phyloP scores from a whole-genome alignment of 228 moss, liverwort and hornwort genomes.

The Sphagnum magellanicum region DNA sequence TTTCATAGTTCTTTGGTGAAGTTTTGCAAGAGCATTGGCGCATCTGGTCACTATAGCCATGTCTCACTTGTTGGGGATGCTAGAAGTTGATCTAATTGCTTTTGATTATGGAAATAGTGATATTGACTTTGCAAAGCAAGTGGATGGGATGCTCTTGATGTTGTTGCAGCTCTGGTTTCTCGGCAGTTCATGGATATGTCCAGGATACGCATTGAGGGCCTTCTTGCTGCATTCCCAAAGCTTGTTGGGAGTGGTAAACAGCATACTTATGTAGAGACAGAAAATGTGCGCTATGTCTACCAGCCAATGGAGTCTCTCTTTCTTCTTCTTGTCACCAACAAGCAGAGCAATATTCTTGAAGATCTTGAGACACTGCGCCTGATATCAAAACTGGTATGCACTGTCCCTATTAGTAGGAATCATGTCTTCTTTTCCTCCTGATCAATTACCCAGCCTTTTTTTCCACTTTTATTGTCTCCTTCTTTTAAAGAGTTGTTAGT shows the following conservation, averaged over 20 bases:
- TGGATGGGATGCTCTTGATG: background rate
- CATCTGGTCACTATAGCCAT: too few relatives aligned
- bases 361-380: constrained; percentile 94
- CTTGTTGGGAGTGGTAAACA: constrained; percentile 97
- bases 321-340: constrained; percentile 94
- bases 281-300: constrained; percentile 96
- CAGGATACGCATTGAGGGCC: constrained; percentile 92
- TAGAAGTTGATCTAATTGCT: too few relatives aligned
- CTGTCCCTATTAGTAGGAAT: too few relatives aligned
- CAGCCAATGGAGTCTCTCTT: constrained; percentile 98
- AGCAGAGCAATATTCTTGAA: constrained; percentile 98
- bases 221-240: constrained; percentile 97
- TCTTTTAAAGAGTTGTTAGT: too few relatives aligned
- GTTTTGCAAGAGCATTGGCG: too few relatives aligned
- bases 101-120: too few relatives aligned
- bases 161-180: constrained; percentile 92
- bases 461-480: too few relatives aligned
- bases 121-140: too few relatives aligned
- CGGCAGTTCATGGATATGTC: constrained; percentile 99
- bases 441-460: too few relatives aligned
- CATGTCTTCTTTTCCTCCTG: too few relatives aligned
- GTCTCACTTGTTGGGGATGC: too few relatives aligned
- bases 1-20: too few relatives aligned
- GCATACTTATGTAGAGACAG: constrained; percentile 95
- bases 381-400: constrained; percentile 93